phyloP scores from a whole-genome alignment of 2,329 filamentous ascomycete genomes.

The Tetracladium maxilliforme region DNA sequence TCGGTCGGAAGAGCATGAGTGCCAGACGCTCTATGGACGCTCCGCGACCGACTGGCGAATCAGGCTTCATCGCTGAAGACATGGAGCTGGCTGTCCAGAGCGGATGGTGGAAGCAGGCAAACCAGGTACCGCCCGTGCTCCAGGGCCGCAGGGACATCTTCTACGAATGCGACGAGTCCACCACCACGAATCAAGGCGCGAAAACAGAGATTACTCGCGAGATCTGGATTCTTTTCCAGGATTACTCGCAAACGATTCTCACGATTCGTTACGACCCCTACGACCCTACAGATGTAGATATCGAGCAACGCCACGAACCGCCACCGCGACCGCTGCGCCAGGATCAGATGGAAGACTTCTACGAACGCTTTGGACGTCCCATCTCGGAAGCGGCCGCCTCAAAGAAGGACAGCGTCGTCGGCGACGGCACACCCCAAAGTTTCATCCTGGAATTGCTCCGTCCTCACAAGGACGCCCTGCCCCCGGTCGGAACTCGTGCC shows the following conservation, averaged over 20 bases:
- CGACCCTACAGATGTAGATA: conserved; percentile 53
- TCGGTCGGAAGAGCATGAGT: conserved; percentile 32
- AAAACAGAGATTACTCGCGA: conserved; percentile 63
- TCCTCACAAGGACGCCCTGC: conserved; percentile 57
- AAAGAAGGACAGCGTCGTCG: conserved; percentile 69
- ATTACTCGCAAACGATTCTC: conserved; percentile 91
- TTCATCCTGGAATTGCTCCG: conserved; percentile 69
- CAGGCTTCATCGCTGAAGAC: conserved; percentile 77
- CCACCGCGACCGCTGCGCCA: conserved; percentile 74
- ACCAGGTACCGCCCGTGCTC: conserved; percentile 65
- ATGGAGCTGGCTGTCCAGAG: conserved; percentile 62
- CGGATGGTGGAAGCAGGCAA: conserved; percentile 79
- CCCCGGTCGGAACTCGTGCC: conserved; percentile 73
- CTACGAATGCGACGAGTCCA: conserved; percentile 68
- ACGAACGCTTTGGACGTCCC: conserved; percentile 64
- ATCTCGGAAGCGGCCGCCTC: conserved; percentile 56
- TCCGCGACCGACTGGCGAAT: conserved; percentile 57
- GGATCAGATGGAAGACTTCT: conserved; percentile 81
- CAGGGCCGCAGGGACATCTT: conserved; percentile 74
- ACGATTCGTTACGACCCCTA: conserved; percentile 65
- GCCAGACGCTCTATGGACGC: conserved; percentile 51
- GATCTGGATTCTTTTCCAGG: conserved; percentile 78
- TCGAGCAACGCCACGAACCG: conserved; percentile 78
- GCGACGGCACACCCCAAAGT: conserved; percentile 66
- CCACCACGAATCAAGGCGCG: conserved; percentile 51